A percentile compares a stretch with the other conserved stretches of the same genome.
These are phyloP conservation scores for Phytophthora podocarpi DNA, from an alignment of 352 stramenopile species.

Conservation along the genomic window DNA sequence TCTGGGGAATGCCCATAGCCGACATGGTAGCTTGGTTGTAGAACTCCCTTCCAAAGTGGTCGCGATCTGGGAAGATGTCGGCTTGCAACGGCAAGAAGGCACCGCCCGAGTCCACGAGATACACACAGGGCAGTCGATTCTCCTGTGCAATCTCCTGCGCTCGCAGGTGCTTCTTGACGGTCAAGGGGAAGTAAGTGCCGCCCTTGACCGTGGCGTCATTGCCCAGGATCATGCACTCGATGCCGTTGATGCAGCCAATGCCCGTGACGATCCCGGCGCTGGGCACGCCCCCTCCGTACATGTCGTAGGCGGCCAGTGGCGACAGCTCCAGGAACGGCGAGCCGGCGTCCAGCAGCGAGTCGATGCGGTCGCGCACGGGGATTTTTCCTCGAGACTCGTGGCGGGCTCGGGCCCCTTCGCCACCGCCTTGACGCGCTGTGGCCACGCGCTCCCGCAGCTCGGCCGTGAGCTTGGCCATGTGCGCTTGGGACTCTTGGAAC, in stretches of 20 bases:
- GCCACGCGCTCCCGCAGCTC: constrained; percentile 52
- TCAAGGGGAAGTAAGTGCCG: constrained; percentile 98
- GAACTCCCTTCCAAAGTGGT: constrained; percentile 98
- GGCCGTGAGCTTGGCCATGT: constrained; percentile 61
- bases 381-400: constrained; percentile 85
- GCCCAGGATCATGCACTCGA: constrained; percentile 96
- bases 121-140: constrained; percentile 97
- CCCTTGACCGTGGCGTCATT: constrained; percentile 99
- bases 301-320: constrained; percentile 83
- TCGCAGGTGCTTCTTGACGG: constrained; percentile 97
- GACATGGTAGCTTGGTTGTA: constrained; percentile 99
- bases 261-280: constrained; percentile 91
- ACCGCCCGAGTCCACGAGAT: constrained; percentile 95
- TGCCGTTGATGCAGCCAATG: constrained; percentile 84
- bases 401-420: constrained; percentile 63
- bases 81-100: constrained; percentile 96
- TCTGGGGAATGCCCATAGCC: constrained; percentile 93
- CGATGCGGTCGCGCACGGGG: constrained; percentile 93
- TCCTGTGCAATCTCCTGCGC: constrained; percentile 96
- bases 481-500: constrained; percentile 58
- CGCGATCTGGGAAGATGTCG: constrained; percentile 97
- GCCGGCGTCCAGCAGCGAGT: constrained; percentile 93
- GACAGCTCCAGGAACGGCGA: constrained; percentile 97
- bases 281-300: constrained; percentile 86
- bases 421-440: constrained; percentile 65